phyloP scores from a whole-genome alignment of 148 eudicot species.

The Rhododendron molle region DNA sequence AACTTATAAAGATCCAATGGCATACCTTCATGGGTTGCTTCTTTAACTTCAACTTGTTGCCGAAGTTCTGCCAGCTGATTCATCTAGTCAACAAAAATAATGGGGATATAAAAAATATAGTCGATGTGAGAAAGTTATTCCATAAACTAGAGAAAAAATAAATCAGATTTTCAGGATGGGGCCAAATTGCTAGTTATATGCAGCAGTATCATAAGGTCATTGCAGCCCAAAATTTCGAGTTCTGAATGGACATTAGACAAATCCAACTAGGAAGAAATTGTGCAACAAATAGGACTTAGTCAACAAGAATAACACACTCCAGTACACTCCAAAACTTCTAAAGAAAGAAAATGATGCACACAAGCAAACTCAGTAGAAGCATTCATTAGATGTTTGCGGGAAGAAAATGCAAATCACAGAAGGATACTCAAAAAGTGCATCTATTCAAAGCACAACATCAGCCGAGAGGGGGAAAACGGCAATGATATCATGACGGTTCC shows the following conservation, averaged over 20 bases:
- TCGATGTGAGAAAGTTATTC: constrained; percentile 2
- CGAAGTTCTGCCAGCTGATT: constrained; percentile 68
- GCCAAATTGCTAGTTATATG: not conserved
- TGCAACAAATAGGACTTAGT: not conserved
- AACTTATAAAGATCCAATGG: not conserved
- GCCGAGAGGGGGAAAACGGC: not conserved
- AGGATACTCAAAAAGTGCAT: not conserved
- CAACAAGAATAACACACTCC: not conserved
- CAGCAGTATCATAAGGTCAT: not conserved
- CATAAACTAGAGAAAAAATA: not conserved
- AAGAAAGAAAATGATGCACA: not conserved
- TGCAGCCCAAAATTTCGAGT: not conserved
- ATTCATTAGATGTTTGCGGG: not conserved
- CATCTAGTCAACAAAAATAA: constrained; percentile 38
- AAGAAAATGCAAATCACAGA: not conserved
- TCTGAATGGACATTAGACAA: not conserved
- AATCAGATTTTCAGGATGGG: not conserved
- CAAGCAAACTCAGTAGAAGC: not conserved
- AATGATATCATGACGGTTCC: not conserved
- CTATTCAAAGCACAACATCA: not conserved
- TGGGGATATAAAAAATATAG: not conserved
- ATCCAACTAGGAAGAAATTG: not conserved
- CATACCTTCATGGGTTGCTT: constrained; percentile 74
- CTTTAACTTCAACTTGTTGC: constrained; percentile 60
- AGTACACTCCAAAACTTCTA: not conserved